Conservation (phyloP, 352 stramenopile species). For the Peronospora belbahrii region DNA sequence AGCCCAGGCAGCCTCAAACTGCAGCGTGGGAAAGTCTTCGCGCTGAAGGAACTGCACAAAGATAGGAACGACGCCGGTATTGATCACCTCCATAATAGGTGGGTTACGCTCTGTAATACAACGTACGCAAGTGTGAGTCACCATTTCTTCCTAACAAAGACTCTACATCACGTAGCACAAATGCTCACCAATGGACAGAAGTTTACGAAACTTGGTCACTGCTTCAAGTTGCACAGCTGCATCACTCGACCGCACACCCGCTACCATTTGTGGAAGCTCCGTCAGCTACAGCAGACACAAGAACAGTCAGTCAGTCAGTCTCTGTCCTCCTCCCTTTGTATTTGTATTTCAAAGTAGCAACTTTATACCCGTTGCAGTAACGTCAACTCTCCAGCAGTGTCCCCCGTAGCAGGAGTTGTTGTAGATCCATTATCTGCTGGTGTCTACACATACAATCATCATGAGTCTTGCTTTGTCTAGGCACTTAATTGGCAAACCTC, state of each 20-base stretch:
- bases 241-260: constrained; percentile 89
- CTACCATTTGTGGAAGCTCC: constrained; percentile 92
- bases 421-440: constrained; percentile 11
- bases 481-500: no score
- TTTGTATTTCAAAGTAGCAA: not conserved
- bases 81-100: constrained; percentile 98
- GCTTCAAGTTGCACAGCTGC: constrained; percentile 90
- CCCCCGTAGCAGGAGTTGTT: constrained; percentile 20
- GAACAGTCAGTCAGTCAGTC: constrained; percentile 12
- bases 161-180: not conserved
- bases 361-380: constrained; percentile 41
- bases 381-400: constrained; percentile 39
- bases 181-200: constrained; percentile 92
- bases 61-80: constrained; percentile 94
- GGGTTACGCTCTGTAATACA: constrained; percentile 90
- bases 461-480: no score
- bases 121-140: constrained; percentile 2
- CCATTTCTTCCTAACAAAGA: not conserved
- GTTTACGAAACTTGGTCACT: constrained; percentile 97
- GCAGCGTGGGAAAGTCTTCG: constrained; percentile 88
- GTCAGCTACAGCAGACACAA: constrained; percentile 65
- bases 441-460: constrained; percentile 20
- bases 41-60: constrained; percentile 97
- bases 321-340: no score
- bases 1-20: constrained; percentile 99